Evolutionary conservation across 2,329 filamentous ascomycete species (phyloP).

Genomic region (Penicillium sp.): DNA sequence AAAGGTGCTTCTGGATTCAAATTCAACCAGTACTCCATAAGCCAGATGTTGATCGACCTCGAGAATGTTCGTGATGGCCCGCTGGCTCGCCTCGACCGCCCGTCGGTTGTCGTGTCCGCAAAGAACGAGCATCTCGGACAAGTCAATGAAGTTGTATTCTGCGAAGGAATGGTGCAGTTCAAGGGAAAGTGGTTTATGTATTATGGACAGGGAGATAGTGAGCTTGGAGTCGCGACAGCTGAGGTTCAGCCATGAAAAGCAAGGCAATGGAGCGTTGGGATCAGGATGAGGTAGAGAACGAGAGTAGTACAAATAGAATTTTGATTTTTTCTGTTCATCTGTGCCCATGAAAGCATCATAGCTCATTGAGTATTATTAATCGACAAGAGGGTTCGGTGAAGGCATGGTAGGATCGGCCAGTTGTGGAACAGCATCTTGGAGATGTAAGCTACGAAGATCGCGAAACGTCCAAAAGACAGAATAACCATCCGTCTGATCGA

Average conservation of each 20-base stretch:
- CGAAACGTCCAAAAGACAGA: conserved; percentile 12
- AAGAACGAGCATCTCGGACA: conserved; percentile 6
- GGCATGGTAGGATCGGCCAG: conserved; percentile 1
- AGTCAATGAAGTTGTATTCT: not conserved
- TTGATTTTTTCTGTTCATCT: not conserved
- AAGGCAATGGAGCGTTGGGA: not conserved
- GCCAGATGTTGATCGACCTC: conserved; percentile 5
- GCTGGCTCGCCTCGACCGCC: conserved; percentile 1
- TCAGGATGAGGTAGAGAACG: not conserved
- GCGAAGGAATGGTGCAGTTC: conserved; percentile 3
- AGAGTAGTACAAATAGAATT: not conserved
- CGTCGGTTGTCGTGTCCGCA: not conserved
- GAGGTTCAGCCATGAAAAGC: conserved; percentile 4
- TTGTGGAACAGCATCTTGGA: conserved; percentile 7
- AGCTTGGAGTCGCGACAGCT: conserved; percentile 9
- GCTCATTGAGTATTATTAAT: not conserved
- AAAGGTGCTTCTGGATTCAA: not conserved
- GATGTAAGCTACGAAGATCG: conserved; percentile 12
- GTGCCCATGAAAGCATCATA: not conserved
- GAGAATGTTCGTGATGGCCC: not conserved
- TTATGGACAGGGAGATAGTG: conserved; percentile 6
- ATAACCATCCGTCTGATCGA: conserved; percentile 11
- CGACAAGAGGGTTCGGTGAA: not conserved
- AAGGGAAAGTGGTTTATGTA: conserved; percentile 3
- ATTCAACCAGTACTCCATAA: not conserved